Base-by-base conservation (phyloP, 495 filamentous ascomycete genomes). In the Elaphomyces granulatus region DNA sequence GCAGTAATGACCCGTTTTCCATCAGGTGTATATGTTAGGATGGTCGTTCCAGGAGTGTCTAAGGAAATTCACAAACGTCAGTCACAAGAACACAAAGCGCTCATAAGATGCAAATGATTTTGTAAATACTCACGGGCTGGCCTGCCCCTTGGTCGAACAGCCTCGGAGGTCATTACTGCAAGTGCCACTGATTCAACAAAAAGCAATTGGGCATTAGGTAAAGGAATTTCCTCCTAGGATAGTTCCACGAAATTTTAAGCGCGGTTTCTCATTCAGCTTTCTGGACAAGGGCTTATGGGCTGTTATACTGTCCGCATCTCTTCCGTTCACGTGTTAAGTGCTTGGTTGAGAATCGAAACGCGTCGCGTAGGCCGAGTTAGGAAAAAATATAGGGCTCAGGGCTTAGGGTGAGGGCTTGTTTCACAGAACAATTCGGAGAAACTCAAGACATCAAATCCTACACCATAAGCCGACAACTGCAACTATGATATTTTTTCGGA, bases 1-100 rank as follows among this genome's bases (percentile, higher is more conserved):
- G 79, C 85, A 9, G 90, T 98, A 44, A 96, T 70, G 9, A 84
- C 59, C 37, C 71, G 70, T 52, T 64, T 71, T 14, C 80, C 80
- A 46, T 83, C 67, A 2, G 80, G 78, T 4, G 79, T 81, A 53
- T 83, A 83, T 38, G 73, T 56, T 12, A 81, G 53, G 37, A 70
- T 73, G 0, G 80, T 82, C 33, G 69, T 67, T 14, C 80, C 80
- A 10, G 74, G 70, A n/a, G 75, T 72, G 58, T 83, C 80, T 83
- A 45, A 8, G 30, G 12, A 36, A 23, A 20, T 20, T 20, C 21
- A 3, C 4, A 20, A 33, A 15, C 3, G 9, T 20, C 6, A 14
- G 16, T 41, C 31, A 37, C 12, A 2, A 37, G 17, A 37, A 4
- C 14, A 21, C 15, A 20, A 4, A 37, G 36, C 17, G 21, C 8